A percentile compares a stretch with the other conserved stretches of the same genome.
Conservation (phyloP, 345 rosid genomes). For the Eucalyptus tenuipes region DNA sequence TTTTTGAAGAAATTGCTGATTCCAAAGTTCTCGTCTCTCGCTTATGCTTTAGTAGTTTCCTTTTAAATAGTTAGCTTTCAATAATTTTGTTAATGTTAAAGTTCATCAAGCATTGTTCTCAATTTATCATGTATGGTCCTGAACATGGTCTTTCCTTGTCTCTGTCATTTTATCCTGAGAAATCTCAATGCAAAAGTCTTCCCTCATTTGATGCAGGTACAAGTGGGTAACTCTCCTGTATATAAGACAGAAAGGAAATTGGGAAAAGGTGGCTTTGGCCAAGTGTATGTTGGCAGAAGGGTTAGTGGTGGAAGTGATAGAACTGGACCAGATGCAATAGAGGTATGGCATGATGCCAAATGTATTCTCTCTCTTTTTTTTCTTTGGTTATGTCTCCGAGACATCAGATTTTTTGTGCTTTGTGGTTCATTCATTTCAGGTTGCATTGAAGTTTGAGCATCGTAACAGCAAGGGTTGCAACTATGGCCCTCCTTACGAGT, state of each 20-base stretch:
- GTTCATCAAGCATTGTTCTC: neutral
- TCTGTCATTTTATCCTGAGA: neutral
- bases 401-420: neutral
- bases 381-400: neutral
- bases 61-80: neutral
- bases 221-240: constrained; percentile 80
- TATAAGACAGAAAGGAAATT: constrained; percentile 78
- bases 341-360: constrained; percentile 21
- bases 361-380: neutral
- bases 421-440: constrained; percentile 33
- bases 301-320: constrained; percentile 55
- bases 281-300: constrained; percentile 91
- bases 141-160: neutral
- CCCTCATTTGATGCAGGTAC: constrained; percentile 35
- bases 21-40: neutral
- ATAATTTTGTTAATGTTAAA: neutral
- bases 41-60: neutral
- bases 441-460: constrained; percentile 94
- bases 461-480: constrained; percentile 92
- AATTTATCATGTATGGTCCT: neutral
- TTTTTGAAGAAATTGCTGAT: neutral
- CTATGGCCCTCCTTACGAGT: constrained; percentile 93
- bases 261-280: constrained; percentile 99
- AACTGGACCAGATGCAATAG: constrained; percentile 71
- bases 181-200: neutral